These are phyloP conservation scores for Gossypium laxum DNA, from an alignment of 441 rosid genomes.

Conservation along the genomic window DNA sequence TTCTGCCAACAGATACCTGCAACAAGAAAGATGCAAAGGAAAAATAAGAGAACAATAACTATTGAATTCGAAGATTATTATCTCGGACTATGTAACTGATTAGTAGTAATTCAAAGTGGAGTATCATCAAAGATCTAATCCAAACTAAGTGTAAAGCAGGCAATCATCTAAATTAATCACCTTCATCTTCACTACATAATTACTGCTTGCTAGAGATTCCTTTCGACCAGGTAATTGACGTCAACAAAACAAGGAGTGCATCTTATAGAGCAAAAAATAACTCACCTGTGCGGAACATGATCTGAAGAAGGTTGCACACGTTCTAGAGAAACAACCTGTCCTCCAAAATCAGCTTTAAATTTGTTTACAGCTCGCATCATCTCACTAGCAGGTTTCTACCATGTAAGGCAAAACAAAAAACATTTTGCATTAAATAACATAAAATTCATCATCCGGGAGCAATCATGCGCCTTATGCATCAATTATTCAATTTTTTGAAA, in stretches of 20 bases:
- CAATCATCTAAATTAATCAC: neutral
- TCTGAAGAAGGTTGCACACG: conserved; percentile 90
- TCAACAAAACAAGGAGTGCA: neutral
- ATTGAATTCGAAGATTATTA: neutral
- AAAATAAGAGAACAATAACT: neutral
- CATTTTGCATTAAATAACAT: neutral
- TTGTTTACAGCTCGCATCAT: conserved; percentile 82
- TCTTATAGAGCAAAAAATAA: neutral
- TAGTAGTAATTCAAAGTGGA: neutral
- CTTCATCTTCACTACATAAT: neutral
- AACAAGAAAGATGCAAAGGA: conserved; percentile 3
- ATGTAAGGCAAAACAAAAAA: conserved; percentile 1
- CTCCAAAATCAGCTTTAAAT: conserved; percentile 90
- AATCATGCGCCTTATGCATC: neutral
- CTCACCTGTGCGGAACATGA: conserved; percentile 84
- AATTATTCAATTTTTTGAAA: neutral
- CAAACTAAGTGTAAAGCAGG: neutral
- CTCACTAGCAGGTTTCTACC: conserved; percentile 75
- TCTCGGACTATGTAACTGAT: neutral
- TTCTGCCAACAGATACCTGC: conserved; percentile 86
- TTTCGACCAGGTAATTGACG: neutral
- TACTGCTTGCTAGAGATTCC: neutral
- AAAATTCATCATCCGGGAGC: neutral
- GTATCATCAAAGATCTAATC: neutral
- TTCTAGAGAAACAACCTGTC: conserved; percentile 71